Base-by-base conservation (phyloP, 2,329 filamentous ascomycete species). In the Aspergillus pseudoglaucus region DNA sequence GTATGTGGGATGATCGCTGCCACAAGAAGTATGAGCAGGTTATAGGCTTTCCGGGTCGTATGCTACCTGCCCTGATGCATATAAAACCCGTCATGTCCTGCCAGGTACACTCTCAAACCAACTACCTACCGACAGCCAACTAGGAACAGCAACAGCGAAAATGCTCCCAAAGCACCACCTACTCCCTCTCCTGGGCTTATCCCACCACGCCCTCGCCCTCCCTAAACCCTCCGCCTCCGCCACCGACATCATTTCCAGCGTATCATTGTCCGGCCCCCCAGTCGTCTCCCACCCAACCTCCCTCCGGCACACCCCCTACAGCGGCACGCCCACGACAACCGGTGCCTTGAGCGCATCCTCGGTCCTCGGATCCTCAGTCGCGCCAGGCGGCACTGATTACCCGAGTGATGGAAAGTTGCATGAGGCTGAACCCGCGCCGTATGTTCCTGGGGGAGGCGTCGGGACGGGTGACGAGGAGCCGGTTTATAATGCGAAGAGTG, bases 381-480 rank as follows among this genome's bases (percentile, higher is more conserved):
- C 78, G 23, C 75, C 78, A 0, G 80, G 78, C 6, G 83, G 82
- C 3, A 84, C 81, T 30, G 78, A 80, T 44, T 93, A 93, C 63
- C 84, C 84, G 7, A 79, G 82, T 6, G 78, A 90, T 56, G 88
- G 88, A 9, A 62, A 77, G 48, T 79, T 90, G 1, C 79, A 87
- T 48, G 70, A 79, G 14, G 73, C 79, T 1, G 70, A 88, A 65
- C 86, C 87, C 1, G 82, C 82, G 1, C 87, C 87, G 0, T 91
- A 85, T 69, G 79, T 77, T 0, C 88, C 88, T 0, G 79, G 75
- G 32, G 87, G 88, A 48, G 88, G 88, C 9, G 67, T 85, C 1
- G 87, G 87, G 2, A 90, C 87, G 39, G 90, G 91, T 51, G 87
- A 86, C 14, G 80, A 81, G 0, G 76, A 77, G 40, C 87, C 87